Evolutionary conservation across 179 eudicot genomes (phyloP), one percentile per base, ranked within the genome.

Genomic region (Silene coronaria): DNA sequence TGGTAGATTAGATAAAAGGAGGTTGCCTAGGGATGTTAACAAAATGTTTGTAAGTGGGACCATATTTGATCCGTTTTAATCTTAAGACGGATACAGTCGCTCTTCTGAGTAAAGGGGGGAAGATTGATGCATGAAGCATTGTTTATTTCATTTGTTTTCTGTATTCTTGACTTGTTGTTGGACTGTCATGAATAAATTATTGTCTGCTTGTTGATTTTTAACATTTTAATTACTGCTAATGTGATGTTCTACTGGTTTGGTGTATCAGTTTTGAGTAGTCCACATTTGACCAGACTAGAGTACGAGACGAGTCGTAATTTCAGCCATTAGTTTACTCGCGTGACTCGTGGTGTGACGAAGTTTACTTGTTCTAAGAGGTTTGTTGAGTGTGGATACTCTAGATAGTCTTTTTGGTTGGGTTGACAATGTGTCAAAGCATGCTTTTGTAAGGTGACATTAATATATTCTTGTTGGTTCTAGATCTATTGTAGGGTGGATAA

Each of bases 281-380:
- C 75, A 76, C 75, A 71, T 84, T 81, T 84, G 85, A 81, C 85
- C 69, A 60, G 30, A 68, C n/a, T n/a, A n/a, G n/a, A n/a, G n/a
- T n/a, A n/a, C 14, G 30, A 17, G 24, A 70, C 53, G 76, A 55
- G 60, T 77, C 63, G 42, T 67, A 48, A 70, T 67, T 67, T 71
- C 46, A n/a, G 2, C 45, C 6, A 68, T 73, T 81, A 58, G 58
- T 58, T 71, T 59, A 66, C 62, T 70, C 21, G 34, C 32, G 63
- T 73, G 78, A 78, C 81, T 17, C 58, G 67, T 80, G 81, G 78
- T 74, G 70, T 80, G 71, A 60, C 45, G 12, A 21, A 10, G 21
- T 53, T 45, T 11, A 11, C 51, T 45, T 12, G 16, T 11, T 45
- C 51, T 72, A 4, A 66, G 57, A 57, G 1, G 45, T 55, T 27